Conservation (phyloP, 106 monocot species). For the Platanthera guangdongensis region DNA sequence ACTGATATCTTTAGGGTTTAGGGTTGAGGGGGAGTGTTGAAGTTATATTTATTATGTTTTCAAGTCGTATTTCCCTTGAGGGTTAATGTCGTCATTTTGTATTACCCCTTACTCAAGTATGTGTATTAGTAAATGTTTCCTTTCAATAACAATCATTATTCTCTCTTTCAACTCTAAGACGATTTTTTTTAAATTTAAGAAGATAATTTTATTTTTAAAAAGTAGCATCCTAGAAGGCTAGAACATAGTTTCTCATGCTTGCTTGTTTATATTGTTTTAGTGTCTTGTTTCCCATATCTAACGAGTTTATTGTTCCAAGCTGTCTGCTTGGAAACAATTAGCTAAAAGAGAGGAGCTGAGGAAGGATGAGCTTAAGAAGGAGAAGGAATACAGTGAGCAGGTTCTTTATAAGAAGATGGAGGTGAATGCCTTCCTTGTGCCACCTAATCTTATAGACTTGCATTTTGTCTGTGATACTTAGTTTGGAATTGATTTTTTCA, state of each 20-base stretch:
- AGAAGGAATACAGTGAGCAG: constrained; percentile 34
- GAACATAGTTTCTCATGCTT: background rate
- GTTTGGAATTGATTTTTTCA: constrained; percentile 6
- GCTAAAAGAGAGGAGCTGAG: constrained; percentile 33
- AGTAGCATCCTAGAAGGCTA: background rate
- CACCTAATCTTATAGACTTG: background rate
- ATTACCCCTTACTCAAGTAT: too few relatives aligned
- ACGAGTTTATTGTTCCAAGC: constrained; percentile 24
- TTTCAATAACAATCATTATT: too few relatives aligned
- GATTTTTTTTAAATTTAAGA: background rate
- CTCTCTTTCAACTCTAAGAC: background rate
- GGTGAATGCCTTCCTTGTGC: constrained; percentile 19
- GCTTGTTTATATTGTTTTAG: background rate
- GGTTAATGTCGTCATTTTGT: too few relatives aligned
- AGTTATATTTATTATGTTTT: too few relatives aligned
- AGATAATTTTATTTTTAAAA: background rate
- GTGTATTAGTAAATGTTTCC: too few relatives aligned
- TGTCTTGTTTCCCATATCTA: background rate
- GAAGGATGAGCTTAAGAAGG: constrained; percentile 37
- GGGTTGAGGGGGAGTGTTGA: too few relatives aligned
- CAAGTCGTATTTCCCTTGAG: too few relatives aligned
- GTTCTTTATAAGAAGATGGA: constrained; percentile 45
- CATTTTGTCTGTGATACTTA: background rate
- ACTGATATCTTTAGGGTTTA: too few relatives aligned
- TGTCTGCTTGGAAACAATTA: constrained; percentile 52